Evolutionary conservation across 2,329 filamentous ascomycete genomes (phyloP).

Genomic region (Basipetospora sp.): DNA sequence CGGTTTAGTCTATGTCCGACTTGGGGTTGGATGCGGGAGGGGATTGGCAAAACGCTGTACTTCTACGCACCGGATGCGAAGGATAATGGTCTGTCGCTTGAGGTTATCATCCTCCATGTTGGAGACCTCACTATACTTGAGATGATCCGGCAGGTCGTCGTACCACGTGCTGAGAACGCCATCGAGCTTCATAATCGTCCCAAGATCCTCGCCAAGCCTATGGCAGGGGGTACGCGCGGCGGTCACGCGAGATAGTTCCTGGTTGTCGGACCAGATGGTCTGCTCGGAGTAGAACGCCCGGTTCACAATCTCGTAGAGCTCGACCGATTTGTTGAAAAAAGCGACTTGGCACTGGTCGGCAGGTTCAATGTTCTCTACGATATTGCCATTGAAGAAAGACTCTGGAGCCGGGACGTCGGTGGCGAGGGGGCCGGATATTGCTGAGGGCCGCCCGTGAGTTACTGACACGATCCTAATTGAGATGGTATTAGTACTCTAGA

Average conservation of each 20-base stretch:
- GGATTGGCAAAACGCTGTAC: neutral
- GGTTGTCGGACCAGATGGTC: neutral
- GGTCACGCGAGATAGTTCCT: conserved; percentile 6
- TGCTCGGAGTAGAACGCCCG: conserved; percentile 15
- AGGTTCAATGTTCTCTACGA: neutral
- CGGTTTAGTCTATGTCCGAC: no score
- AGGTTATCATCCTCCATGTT: conserved; percentile 12
- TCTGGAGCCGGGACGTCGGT: conserved; percentile 10
- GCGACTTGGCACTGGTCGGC: conserved; percentile 10
- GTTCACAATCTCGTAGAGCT: conserved; percentile 24
- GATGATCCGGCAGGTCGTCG: conserved; percentile 13
- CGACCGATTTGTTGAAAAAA: conserved; percentile 22
- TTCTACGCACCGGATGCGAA: conserved; percentile 17
- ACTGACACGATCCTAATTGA: conserved; percentile 19
- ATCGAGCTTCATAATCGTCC: conserved; percentile 19
- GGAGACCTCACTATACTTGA: conserved; percentile 9
- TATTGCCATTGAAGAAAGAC: no score
- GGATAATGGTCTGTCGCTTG: conserved; percentile 18
- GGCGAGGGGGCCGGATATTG: conserved; percentile 17
- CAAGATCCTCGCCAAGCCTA: conserved; percentile 18
- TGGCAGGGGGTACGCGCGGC: no score
- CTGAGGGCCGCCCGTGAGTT: conserved; percentile 21
- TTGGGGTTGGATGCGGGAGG: neutral
- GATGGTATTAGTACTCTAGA: conserved; percentile 4
- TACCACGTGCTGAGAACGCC: conserved; percentile 19